Evolutionary conservation across 148 eudicot genomes (phyloP).

Genomic region (Pharnaceum exiguum): DNA sequence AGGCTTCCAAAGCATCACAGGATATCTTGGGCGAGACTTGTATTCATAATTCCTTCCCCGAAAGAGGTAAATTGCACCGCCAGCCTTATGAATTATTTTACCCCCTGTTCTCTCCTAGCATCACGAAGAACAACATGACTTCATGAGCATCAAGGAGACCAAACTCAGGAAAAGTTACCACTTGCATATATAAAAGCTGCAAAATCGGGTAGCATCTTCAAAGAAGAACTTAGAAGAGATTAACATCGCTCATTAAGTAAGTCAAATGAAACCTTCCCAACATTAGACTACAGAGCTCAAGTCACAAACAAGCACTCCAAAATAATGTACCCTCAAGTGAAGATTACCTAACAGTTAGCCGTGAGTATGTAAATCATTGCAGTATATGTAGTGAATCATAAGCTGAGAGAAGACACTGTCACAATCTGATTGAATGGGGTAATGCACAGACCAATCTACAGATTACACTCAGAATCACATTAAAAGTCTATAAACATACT

Average conservation of each 20-base stretch:
- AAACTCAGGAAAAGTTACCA: neutral
- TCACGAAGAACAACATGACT: conserved; percentile 16
- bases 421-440: too few species aligned
- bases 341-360: too few species aligned
- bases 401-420: too few species aligned
- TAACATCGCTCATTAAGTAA: too few species aligned
- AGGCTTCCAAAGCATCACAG: conserved; percentile 97
- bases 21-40: conserved; percentile 67
- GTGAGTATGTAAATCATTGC: too few species aligned
- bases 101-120: conserved; percentile 89
- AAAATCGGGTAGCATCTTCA: neutral
- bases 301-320: too few species aligned
- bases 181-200: neutral
- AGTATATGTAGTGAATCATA: too few species aligned
- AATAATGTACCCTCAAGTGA: too few species aligned
- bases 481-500: neutral
- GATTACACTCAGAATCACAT: too few species aligned
- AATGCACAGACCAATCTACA: too few species aligned
- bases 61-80: conserved; percentile 74
- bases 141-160: conserved; percentile 13
- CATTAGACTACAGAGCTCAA: too few species aligned
- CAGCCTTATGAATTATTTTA: conserved; percentile 76
- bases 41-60: conserved; percentile 90
- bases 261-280: too few species aligned
- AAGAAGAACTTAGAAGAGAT: neutral